phyloP scores from a whole-genome alignment of 306 rosid species.

The Prunus davidiana region DNA sequence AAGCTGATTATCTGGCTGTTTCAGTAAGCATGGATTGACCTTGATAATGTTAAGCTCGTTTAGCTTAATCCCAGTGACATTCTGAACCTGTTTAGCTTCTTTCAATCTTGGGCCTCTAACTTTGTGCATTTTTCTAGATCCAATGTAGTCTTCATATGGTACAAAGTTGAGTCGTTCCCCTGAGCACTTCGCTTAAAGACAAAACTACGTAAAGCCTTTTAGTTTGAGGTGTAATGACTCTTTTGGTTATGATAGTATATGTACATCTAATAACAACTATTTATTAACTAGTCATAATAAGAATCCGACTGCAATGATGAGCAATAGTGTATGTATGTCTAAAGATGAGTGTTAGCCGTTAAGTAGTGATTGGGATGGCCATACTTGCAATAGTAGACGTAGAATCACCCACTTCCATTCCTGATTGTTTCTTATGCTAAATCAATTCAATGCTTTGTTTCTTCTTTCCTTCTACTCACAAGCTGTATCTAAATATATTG shows the following conservation, averaged over 20 bases:
- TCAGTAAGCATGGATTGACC: neutral
- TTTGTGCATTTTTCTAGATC: neutral
- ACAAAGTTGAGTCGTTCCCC: neutral
- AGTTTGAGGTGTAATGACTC: neutral
- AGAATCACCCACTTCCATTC: conserved; percentile 10
- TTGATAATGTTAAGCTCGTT: neutral
- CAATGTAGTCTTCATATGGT: neutral
- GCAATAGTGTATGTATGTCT: neutral
- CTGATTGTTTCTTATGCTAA: neutral
- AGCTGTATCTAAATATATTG: conserved; percentile 6
- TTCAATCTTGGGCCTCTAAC: neutral
- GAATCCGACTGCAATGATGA: neutral
- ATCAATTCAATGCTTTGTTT: neutral
- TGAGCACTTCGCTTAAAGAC: neutral
- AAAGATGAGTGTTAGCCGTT: neutral
- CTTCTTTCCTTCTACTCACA: conserved; percentile 1
- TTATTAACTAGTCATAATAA: neutral
- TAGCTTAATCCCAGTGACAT: neutral
- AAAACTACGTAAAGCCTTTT: neutral
- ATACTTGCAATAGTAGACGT: neutral
- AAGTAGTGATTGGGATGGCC: neutral
- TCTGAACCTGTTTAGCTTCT: neutral
- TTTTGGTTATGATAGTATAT: neutral
- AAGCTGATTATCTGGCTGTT: neutral
- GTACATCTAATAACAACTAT: neutral